Base-by-base conservation (phyloP, 2,329 filamentous ascomycete genomes). In the Coniella lustricola region DNA sequence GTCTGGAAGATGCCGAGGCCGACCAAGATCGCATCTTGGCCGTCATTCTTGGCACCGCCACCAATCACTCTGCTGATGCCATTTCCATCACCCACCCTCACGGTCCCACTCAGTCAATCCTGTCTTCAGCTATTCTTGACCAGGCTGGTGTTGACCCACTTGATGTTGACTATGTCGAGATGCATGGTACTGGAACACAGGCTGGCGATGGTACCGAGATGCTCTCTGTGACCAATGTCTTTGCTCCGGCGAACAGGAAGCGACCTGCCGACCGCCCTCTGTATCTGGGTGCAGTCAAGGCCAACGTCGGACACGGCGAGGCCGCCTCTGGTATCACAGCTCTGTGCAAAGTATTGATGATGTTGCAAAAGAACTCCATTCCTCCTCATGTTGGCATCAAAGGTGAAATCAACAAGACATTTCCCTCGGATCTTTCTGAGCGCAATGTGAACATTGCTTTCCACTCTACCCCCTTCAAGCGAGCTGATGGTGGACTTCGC, bases 151-250 rank as follows among this genome's bases (percentile, higher is more conserved):
- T 93, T 18, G 82, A 90, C 59, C 84, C 87, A 2, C 75, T 81
- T 44, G 85, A 90, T 54, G 76, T 95, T 42, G 82, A 82, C 64
- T 94, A 91, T 59, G 82, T 95, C 8, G 89, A 94, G 66, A 89
- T 93, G 82, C 88, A 95, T 63, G 89, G 87, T 13, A 95, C 89
- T 3, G 89, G 89, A 29, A 95, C 87, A 0, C 87, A 93, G 64
- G 87, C 85, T 29, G 89, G 87, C 52, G 89, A 95, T 60, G 82
- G 81, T 7, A 85, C 81, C 3, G 90, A 95, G 63, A 90, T 91
- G 84, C 73, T 80, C 1, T 89, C 84, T 0, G 85, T 94, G 42
- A 80, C 82, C 3, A 66, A 71, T 42, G 67, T 73, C 7, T 77
- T 73, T 54, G 73, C 74, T 0, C 73, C 75, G 4, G 67, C 68